Percentiles rank a stretch among this genome's conserved stretches.
phyloP scores from a whole-genome alignment of 2,329 filamentous ascomycete species.

The Fusarium cyanostomum region DNA sequence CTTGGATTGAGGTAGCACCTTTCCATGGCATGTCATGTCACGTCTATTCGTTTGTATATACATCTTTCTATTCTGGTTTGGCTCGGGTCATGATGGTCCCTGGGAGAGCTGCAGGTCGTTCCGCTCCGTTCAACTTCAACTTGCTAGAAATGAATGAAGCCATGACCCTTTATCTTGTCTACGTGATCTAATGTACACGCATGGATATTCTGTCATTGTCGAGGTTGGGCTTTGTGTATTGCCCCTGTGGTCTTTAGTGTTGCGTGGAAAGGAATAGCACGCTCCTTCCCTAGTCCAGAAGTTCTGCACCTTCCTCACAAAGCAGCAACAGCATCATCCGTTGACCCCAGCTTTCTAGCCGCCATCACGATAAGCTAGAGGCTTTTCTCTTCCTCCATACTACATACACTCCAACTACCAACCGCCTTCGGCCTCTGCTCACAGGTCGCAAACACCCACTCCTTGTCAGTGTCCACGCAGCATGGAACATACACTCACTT shows the following conservation, averaged over 20 bases:
- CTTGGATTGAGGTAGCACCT: conserved; percentile 23
- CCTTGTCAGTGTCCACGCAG: not conserved
- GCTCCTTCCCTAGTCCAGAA: not conserved
- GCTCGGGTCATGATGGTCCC: conserved; percentile 7
- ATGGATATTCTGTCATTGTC: not conserved
- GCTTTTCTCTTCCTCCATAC: not conserved
- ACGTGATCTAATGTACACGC: not conserved
- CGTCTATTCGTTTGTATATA: conserved; percentile 18
- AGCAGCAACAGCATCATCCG: not conserved
- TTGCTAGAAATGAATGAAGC: conserved; percentile 33
- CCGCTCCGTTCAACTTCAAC: conserved; percentile 22
- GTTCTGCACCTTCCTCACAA: not conserved
- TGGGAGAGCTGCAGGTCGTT: conserved; percentile 25
- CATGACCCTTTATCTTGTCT: conserved; percentile 17
- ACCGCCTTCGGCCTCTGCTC: not conserved
- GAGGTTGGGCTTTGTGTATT: not conserved
- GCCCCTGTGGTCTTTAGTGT: no score
- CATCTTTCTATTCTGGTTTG: conserved; percentile 12
- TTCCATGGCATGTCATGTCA: not conserved
- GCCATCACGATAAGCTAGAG: not conserved
- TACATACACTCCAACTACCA: not conserved
- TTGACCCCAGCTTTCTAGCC: not conserved
- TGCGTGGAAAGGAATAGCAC: not conserved
- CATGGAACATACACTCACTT: conserved; percentile 81
- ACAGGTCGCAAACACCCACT: not conserved